Evolutionary conservation across 805 yeast species (phyloP).

Genomic region (Starmera caribaea): DNA sequence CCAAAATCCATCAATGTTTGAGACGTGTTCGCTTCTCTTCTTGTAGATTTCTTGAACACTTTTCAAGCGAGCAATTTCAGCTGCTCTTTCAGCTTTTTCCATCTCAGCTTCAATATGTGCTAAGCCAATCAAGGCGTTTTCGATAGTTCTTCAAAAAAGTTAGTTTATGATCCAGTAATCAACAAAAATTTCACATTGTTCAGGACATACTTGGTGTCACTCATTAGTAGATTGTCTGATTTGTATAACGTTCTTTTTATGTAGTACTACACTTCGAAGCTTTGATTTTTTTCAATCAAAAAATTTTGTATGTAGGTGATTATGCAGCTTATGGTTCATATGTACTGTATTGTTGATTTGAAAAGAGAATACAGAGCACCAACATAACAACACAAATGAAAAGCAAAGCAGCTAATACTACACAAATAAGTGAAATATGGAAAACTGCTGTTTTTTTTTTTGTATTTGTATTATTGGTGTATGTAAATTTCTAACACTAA

Average conservation of each 20-base stretch:
- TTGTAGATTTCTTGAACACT: slow-evolving; percentile 49
- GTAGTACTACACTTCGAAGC: too few species aligned
- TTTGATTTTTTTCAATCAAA: too few species aligned
- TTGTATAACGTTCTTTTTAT: too few species aligned
- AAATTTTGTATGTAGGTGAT: too few species aligned
- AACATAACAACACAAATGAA: too few species aligned
- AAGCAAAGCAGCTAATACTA: too few species aligned
- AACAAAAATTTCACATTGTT: too few species aligned
- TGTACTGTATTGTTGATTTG: too few species aligned
- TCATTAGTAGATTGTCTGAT: too few species aligned
- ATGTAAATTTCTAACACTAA: background rate
- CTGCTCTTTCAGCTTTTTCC: slow-evolving; percentile 50
- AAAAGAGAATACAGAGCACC: too few species aligned
- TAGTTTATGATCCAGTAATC: background rate
- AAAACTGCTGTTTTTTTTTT: background rate
- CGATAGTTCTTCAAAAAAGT: slow-evolving; percentile 13
- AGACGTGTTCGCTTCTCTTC: slow-evolving; percentile 43
- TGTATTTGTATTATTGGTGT: background rate
- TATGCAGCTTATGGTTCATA: too few species aligned
- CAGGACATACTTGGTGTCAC: too few species aligned
- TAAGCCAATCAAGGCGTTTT: slow-evolving; percentile 34
- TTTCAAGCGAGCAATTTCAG: slow-evolving; percentile 42
- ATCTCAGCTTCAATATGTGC: slow-evolving; percentile 50
- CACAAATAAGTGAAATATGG: background rate
- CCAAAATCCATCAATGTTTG: slow-evolving; percentile 73